These are phyloP conservation scores for Oryza glaberrima DNA, from an alignment of 176 grass and related monocot species.

Conservation along the genomic window DNA sequence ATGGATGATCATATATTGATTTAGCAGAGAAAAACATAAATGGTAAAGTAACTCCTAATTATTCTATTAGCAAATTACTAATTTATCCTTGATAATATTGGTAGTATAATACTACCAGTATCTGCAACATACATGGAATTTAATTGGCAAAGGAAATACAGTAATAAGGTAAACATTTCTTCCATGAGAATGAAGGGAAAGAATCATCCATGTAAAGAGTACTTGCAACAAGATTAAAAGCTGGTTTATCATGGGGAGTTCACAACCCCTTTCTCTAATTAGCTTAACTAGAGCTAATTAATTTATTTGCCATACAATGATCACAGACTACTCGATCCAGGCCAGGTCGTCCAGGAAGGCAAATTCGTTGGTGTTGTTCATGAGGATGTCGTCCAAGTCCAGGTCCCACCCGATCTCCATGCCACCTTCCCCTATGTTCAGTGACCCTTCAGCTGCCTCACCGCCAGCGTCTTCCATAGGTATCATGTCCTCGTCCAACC, in stretches of 20 bases:
- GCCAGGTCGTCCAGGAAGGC: neutral
- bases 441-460: neutral
- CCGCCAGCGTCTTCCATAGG: neutral
- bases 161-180: neutral
- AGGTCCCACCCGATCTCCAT: neutral
- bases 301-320: neutral
- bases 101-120: neutral
- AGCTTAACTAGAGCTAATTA: neutral
- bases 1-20: too few species aligned
- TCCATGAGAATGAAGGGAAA: neutral
- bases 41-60: too few species aligned
- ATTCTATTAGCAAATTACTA: too few species aligned
- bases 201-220: neutral
- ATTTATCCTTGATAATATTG: too few species aligned
- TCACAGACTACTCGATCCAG: neutral
- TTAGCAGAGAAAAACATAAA: too few species aligned
- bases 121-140: neutral
- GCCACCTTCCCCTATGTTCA: neutral
- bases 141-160: neutral
- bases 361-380: neutral
- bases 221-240: neutral
- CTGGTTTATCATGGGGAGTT: conserved; percentile 6
- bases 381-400: neutral
- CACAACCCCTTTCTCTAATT: neutral
- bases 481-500: neutral